A percentile compares a stretch with the other conserved stretches of the same genome.
These are phyloP conservation scores for Epichloe aotearoae DNA, from an alignment of 2,329 filamentous ascomycete genomes.

Conservation along the genomic window DNA sequence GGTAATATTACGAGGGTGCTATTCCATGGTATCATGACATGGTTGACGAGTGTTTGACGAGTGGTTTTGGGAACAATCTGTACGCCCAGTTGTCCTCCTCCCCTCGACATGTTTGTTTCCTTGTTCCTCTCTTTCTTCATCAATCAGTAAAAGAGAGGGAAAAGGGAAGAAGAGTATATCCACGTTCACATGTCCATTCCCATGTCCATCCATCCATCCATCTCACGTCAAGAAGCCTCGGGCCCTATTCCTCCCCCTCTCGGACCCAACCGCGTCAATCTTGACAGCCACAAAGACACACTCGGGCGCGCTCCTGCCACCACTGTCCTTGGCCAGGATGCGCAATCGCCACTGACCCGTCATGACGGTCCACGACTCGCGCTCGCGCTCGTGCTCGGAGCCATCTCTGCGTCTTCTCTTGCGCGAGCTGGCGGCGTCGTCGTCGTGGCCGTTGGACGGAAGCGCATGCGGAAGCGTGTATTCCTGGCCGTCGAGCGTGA, in stretches of 20 bases:
- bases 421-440: conserved; percentile 19
- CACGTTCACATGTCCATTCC: not conserved
- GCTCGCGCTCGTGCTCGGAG: not conserved
- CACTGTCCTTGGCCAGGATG: conserved; percentile 37
- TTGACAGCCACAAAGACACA: conserved; percentile 65
- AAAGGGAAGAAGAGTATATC: too few relatives aligned
- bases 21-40: too few relatives aligned
- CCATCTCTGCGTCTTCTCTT: conserved; percentile 32
- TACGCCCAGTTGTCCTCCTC: too few relatives aligned
- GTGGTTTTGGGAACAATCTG: too few relatives aligned
- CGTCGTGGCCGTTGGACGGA: conserved; percentile 14
- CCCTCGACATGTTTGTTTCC: too few relatives aligned
- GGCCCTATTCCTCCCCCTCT: conserved; percentile 51
- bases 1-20: not conserved
- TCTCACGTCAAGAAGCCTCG: conserved; percentile 44
- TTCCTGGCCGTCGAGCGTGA: conserved; percentile 44
- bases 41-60: too few relatives aligned
- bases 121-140: too few relatives aligned
- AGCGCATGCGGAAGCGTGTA: conserved; percentile 17
- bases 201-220: too few relatives aligned
- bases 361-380: conserved; percentile 46
- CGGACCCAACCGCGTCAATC: conserved; percentile 55
- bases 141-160: not conserved
- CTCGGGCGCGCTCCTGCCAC: conserved; percentile 45
- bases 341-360: conserved; percentile 61